A percentile compares a stretch with the other conserved stretches of the same genome.
phyloP scores from a whole-genome alignment of 257 asterid genomes.

The Gentiana straminea region DNA sequence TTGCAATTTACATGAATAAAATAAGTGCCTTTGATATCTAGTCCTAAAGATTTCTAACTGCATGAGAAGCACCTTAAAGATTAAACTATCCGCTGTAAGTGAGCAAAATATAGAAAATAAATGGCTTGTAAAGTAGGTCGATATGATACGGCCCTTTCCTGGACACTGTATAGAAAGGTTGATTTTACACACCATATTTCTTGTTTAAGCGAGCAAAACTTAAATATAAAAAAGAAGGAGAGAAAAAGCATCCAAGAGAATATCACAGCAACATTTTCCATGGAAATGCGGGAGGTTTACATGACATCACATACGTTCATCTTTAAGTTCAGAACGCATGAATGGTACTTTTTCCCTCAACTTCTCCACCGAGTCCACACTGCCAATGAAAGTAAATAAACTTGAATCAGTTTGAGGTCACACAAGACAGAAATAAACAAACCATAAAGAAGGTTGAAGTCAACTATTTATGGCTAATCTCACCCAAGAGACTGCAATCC shows the following conservation, averaged over 20 bases:
- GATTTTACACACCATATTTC: too few relatives aligned
- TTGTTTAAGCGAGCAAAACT: too few relatives aligned
- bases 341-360: constrained; percentile 77
- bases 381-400: constrained; percentile 27
- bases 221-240: too few relatives aligned
- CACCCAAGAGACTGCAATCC: constrained; percentile 95
- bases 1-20: not conserved
- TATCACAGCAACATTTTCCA: too few relatives aligned
- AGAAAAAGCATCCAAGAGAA: too few relatives aligned
- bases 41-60: not conserved
- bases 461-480: constrained; percentile 15
- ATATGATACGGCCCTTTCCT: too few relatives aligned
- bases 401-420: constrained; percentile 11
- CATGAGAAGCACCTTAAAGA: not conserved
- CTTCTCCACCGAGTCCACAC: constrained; percentile 90
- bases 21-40: not conserved
- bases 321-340: constrained; percentile 94
- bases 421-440: not conserved
- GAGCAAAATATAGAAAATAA: too few relatives aligned
- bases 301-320: constrained; percentile 68
- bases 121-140: too few relatives aligned
- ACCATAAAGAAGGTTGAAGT: constrained; percentile 3
- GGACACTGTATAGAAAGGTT: too few relatives aligned
- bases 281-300: too few relatives aligned
- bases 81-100: not conserved